Evolutionary conservation across 352 stramenopile species (phyloP).

Genomic region (Phytophthora constricta): DNA sequence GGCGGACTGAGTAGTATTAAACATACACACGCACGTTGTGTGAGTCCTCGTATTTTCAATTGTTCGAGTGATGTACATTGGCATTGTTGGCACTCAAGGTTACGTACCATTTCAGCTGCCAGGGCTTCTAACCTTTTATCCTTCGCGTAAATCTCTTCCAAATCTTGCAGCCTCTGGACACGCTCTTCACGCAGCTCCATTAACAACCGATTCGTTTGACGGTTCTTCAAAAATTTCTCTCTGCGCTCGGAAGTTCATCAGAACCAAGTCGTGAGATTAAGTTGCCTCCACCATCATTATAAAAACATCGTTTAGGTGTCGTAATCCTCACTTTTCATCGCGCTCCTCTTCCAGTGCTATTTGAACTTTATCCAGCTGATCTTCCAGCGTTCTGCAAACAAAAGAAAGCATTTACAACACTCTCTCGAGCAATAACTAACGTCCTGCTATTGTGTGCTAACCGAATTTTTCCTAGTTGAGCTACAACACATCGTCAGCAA

Average conservation of each 20-base stretch:
- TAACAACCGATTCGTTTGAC: slow-evolving; percentile 67
- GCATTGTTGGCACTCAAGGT: neutral
- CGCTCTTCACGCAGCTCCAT: slow-evolving; percentile 78
- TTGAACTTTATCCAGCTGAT: slow-evolving; percentile 70
- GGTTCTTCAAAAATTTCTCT: slow-evolving; percentile 77
- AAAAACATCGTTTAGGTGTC: neutral
- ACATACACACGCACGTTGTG: neutral
- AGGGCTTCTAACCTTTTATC: slow-evolving; percentile 76
- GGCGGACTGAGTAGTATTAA: slow-evolving; percentile 34
- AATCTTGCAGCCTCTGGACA: slow-evolving; percentile 78
- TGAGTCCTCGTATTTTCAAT: too few species aligned
- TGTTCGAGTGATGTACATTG: too few species aligned
- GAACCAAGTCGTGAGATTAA: neutral
- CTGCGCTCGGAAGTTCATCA: too few species aligned
- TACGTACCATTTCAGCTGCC: slow-evolving; percentile 57
- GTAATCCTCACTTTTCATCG: slow-evolving; percentile 60
- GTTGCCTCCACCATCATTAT: neutral
- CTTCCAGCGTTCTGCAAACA: slow-evolving; percentile 53
- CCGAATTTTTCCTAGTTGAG: slow-evolving; percentile 71
- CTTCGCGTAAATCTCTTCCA: slow-evolving; percentile 84
- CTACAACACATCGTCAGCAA: slow-evolving; percentile 27
- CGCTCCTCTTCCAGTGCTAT: slow-evolving; percentile 72
- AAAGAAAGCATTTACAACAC: neutral
- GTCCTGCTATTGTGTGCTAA: slow-evolving; percentile 18
- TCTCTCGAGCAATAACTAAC: too few species aligned